Conservation (phyloP, 2,329 filamentous ascomycete genomes). For the Ascochyta viciae-villosae region DNA sequence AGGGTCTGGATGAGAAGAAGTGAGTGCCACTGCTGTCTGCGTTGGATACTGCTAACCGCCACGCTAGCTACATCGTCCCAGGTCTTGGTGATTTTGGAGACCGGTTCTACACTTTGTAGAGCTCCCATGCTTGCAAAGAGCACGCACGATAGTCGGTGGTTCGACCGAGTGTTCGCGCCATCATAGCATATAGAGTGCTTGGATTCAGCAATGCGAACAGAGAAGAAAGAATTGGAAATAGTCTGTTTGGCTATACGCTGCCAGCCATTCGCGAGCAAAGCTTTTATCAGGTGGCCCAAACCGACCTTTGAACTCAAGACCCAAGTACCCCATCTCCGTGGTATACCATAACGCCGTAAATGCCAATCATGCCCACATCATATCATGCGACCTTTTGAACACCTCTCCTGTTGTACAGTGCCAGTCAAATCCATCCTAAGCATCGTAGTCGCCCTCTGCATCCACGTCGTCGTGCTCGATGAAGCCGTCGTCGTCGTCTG, state of each 20-base stretch:
- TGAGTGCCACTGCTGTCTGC: conserved; percentile 57
- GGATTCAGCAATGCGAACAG: background rate
- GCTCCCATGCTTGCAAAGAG: background rate
- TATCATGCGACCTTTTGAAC: conserved; percentile 22
- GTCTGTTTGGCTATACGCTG: background rate
- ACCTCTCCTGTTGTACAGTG: conserved; percentile 16
- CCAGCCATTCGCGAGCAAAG: conserved; percentile 9
- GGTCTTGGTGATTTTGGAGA: conserved; percentile 96
- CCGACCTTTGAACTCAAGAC: conserved; percentile 8
- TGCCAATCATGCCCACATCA: conserved; percentile 23
- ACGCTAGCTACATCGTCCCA: conserved; percentile 85
- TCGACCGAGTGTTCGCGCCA: background rate
- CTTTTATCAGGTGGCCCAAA: conserved; percentile 6
- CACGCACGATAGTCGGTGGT: background rate
- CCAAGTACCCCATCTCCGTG: conserved; percentile 22
- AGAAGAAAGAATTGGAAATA: background rate
- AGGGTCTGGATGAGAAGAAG: conserved; percentile 98
- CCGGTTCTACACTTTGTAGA: conserved; percentile 87
- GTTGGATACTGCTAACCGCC: conserved; percentile 14
- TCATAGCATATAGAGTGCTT: background rate
- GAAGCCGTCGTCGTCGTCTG: conserved; percentile 47
- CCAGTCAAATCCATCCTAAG: conserved; percentile 28
- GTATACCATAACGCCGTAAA: conserved; percentile 38
- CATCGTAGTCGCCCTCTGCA: conserved; percentile 47
- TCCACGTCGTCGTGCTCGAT: conserved; percentile 50